Conservation (phyloP, 345 rosid genomes). For the Arabis alpina region DNA sequence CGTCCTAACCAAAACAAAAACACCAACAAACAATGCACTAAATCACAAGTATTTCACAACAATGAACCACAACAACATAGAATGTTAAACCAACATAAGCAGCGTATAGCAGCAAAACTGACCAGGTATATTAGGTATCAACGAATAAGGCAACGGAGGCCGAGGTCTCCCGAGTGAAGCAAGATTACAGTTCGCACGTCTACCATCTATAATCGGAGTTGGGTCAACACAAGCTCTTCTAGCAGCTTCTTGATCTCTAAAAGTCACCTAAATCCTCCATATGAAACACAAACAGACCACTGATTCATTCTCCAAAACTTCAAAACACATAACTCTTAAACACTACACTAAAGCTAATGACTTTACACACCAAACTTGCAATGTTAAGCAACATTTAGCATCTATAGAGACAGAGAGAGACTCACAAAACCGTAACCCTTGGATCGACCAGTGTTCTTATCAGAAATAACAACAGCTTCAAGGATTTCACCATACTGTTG, state of each 20-base stretch:
- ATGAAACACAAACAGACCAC: slow-evolving; percentile 52
- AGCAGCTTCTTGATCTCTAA: slow-evolving; percentile 94
- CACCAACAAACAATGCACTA: slow-evolving; percentile 14
- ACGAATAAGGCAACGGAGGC: slow-evolving; percentile 65
- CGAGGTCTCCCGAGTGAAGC: slow-evolving; percentile 93
- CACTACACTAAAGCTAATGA: background rate
- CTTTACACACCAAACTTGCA: background rate
- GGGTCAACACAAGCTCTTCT: slow-evolving; percentile 95
- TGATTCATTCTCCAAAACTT: slow-evolving; percentile 49
- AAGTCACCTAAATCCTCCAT: slow-evolving; percentile 95
- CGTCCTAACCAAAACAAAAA: slow-evolving; percentile 54
- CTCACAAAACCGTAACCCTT: slow-evolving; percentile 99
- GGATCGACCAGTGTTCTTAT: slow-evolving; percentile 94
- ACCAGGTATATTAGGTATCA: slow-evolving; percentile 45
- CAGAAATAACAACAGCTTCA: slow-evolving; percentile 93
- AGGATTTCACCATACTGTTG: slow-evolving; percentile 88
- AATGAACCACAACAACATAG: background rate
- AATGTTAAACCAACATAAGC: background rate
- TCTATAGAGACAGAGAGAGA: slow-evolving; percentile 31
- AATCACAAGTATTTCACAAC: slow-evolving; percentile 13
- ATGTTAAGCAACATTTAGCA: slow-evolving; percentile 23
- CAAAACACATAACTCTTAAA: background rate
- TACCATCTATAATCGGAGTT: slow-evolving; percentile 85
- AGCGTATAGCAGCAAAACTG: slow-evolving; percentile 29
- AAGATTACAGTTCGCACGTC: slow-evolving; percentile 96